phyloP scores from a whole-genome alignment of 2,329 filamentous ascomycete species.

The Talaromyces atroroseus region DNA sequence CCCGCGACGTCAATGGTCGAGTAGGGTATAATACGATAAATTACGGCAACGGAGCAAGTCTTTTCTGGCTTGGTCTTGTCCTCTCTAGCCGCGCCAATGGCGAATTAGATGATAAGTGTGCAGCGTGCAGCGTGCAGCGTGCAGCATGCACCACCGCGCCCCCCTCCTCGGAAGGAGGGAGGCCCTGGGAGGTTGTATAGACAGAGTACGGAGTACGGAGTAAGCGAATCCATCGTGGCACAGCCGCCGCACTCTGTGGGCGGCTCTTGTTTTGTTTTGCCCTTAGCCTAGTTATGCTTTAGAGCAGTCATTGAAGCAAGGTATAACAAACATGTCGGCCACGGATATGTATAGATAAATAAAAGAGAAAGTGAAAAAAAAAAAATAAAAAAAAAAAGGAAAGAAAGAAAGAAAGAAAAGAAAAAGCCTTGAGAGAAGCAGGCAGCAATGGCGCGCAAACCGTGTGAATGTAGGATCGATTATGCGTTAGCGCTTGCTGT shows the following conservation, averaged over 20 bases:
- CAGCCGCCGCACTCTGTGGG: slow-evolving; percentile 7
- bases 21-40: neutral
- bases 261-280: neutral
- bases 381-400: too few species aligned
- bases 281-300: neutral
- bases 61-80: neutral
- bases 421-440: too few species aligned
- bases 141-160: neutral
- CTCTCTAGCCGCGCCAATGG: slow-evolving; percentile 23
- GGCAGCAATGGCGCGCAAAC: neutral
- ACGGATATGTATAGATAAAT: neutral
- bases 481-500: slow-evolving; percentile 2
- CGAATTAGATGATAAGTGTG: slow-evolving; percentile 15
- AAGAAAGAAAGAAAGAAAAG: too few species aligned
- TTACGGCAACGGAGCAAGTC: neutral
- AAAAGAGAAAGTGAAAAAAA: neutral
- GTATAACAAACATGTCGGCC: neutral
- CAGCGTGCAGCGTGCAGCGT: neutral
- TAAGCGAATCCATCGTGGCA: neutral
- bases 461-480: neutral
- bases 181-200: too few species aligned
- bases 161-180: neutral
- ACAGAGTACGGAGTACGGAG: neutral
- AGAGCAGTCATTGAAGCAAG: too few species aligned
- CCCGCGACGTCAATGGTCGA: neutral